These are phyloP conservation scores for Borovskyia barvae DNA, from an alignment of 208 protist species.

Conservation along the genomic window DNA sequence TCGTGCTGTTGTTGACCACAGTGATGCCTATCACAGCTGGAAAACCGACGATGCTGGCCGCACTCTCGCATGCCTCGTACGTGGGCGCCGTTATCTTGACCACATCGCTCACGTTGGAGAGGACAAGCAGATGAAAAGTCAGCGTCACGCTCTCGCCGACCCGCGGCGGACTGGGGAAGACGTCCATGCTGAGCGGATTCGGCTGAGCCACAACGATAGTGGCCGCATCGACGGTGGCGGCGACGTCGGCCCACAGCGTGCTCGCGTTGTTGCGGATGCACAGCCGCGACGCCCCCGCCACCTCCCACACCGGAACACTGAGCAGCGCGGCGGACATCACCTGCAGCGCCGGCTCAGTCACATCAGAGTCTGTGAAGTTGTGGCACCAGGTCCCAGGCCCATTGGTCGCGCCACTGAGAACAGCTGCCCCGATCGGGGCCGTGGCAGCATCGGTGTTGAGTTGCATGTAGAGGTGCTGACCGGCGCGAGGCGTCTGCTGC, in stretches of 20 bases:
- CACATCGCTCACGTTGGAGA: slow-evolving; percentile 40
- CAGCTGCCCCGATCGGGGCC: slow-evolving; percentile 16
- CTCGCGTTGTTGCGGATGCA: slow-evolving; percentile 40
- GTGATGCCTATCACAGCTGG: slow-evolving; percentile 31
- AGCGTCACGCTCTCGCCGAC: slow-evolving; percentile 87
- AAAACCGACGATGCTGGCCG: slow-evolving; percentile 39
- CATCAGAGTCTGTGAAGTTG: slow-evolving; percentile 65
- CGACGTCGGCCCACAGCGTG: slow-evolving; percentile 65
- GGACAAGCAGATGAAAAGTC: slow-evolving; percentile 62
- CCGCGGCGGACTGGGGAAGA: slow-evolving; percentile 66
- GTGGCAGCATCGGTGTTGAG: slow-evolving; percentile 21
- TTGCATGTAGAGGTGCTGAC: slow-evolving; percentile 67
- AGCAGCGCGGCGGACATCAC: slow-evolving; percentile 44
- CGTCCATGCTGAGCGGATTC: slow-evolving; percentile 60
- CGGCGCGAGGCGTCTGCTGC: slow-evolving; percentile 48
- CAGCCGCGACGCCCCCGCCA: slow-evolving; percentile 47
- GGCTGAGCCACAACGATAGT: slow-evolving; percentile 40
- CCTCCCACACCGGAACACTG: slow-evolving; percentile 68
- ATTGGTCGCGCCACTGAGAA: slow-evolving; percentile 42
- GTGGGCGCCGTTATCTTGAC: slow-evolving; percentile 45
- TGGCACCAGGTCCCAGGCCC: slow-evolving; percentile 80
- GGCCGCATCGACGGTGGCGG: slow-evolving; percentile 26
- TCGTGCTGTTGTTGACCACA: slow-evolving; percentile 36
- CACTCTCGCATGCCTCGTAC: slow-evolving; percentile 48
- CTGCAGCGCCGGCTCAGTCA: slow-evolving; percentile 54